Conservation (phyloP, 805 yeast genomes). For the Novakomyces olei region DNA sequence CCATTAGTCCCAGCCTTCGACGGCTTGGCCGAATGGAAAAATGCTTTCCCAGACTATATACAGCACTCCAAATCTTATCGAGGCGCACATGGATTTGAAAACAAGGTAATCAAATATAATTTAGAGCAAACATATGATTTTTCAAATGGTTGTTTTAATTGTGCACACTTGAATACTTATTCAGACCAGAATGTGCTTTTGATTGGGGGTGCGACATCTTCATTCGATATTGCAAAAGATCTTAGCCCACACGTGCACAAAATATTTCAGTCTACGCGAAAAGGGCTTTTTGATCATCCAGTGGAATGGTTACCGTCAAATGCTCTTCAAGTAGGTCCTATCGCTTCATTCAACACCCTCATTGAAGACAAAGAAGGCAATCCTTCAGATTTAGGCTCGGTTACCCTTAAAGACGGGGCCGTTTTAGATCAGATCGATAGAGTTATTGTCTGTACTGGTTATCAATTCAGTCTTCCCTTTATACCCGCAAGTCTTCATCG, state of each 20-base stretch:
- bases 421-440: constrained; percentile 27
- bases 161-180: too few relatives aligned
- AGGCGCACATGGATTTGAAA: constrained; percentile 23
- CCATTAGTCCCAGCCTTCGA: constrained; percentile 36
- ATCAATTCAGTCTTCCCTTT: constrained; percentile 42
- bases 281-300: too few relatives aligned
- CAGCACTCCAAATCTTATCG: constrained; percentile 38
- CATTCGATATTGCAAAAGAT: constrained; percentile 49
- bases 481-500: too few relatives aligned
- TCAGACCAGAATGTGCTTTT: constrained; percentile 21
- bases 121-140: too few relatives aligned
- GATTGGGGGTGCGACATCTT: constrained; percentile 63
- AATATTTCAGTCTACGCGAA: neutral
- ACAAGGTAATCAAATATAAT: too few relatives aligned
- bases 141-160: too few relatives aligned
- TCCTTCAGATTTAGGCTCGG: too few relatives aligned
- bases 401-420: constrained; percentile 29
- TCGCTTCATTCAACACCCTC: neutral
- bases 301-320: too few relatives aligned
- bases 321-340: neutral
- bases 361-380: too few relatives aligned
- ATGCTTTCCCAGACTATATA: constrained; percentile 24
- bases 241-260: constrained; percentile 26
- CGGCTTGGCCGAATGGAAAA: constrained; percentile 30
- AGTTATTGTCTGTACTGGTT: constrained; percentile 57